Evolutionary conservation across 495 filamentous ascomycete genomes (phyloP).

Genomic region (Hypoxylon perforatum): DNA sequence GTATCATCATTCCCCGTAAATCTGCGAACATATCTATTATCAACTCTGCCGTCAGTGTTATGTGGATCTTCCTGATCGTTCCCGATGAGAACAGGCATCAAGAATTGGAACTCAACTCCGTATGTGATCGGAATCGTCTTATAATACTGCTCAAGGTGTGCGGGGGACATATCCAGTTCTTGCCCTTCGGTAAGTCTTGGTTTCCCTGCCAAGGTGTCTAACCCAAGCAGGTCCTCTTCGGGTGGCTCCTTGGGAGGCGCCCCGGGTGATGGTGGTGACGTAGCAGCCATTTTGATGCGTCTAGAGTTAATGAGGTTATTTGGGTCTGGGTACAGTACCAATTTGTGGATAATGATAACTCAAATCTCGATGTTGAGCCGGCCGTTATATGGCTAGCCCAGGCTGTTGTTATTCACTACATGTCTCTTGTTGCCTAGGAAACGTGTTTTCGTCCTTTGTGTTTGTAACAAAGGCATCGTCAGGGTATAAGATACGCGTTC

Average conservation of each 20-base stretch:
- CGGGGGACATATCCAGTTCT: not conserved
- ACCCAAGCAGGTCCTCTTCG: not conserved
- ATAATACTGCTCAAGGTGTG: not conserved
- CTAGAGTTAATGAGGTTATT: no score
- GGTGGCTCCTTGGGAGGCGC: not conserved
- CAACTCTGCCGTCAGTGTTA: not conserved
- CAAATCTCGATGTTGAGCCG: no score
- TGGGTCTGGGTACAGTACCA: no score
- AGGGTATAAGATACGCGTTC: not conserved
- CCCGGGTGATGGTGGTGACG: no score
- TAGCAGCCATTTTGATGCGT: no score
- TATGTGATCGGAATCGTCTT: conserved; percentile 12
- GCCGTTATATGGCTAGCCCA: no score
- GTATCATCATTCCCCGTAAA: not conserved
- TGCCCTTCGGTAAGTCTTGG: not conserved
- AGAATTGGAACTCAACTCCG: conserved; percentile 29
- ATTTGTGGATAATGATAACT: no score
- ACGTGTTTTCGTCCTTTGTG: not conserved
- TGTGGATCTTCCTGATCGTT: conserved; percentile 9
- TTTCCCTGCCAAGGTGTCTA: not conserved
- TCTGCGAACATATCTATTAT: no score
- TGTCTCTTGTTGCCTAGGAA: not conserved
- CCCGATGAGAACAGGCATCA: conserved; percentile 8
- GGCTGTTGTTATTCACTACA: no score
- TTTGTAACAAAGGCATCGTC: not conserved